Conservation (phyloP, 345 rosid genomes). For the Eucalyptus cloeziana region DNA sequence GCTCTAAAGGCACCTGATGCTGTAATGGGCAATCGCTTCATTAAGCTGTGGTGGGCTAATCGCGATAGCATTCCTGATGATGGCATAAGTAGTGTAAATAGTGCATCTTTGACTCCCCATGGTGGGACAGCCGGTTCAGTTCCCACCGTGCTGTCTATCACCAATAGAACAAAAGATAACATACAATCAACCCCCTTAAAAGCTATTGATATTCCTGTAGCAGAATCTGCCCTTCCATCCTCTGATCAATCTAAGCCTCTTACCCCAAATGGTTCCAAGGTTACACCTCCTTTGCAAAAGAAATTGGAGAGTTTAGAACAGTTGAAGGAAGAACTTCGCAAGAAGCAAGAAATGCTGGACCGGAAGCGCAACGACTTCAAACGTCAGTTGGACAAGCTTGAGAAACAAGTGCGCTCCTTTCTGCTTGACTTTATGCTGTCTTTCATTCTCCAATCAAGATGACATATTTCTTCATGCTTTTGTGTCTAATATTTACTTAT, state of each 20-base stretch:
- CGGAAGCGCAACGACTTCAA: slow-evolving; percentile 76
- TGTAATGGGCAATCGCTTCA: slow-evolving; percentile 98
- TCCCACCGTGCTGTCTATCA: slow-evolving; percentile 17
- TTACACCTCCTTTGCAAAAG: slow-evolving; percentile 47
- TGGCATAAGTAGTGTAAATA: slow-evolving; percentile 26
- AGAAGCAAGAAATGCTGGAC: slow-evolving; percentile 87
- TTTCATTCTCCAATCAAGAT: not conserved
- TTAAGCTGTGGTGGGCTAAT: slow-evolving; percentile 98
- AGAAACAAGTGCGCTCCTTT: slow-evolving; percentile 17
- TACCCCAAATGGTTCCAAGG: slow-evolving; percentile 37
- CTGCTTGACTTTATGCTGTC: not conserved
- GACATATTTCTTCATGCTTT: not conserved
- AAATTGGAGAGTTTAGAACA: slow-evolving; percentile 66
- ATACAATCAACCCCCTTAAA: slow-evolving; percentile 20
- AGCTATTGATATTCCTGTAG: slow-evolving; percentile 11
- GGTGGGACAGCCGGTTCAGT: slow-evolving; percentile 21
- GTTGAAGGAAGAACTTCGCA: slow-evolving; percentile 77
- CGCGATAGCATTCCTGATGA: slow-evolving; percentile 75
- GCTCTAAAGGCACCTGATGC: slow-evolving; percentile 96
- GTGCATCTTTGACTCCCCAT: slow-evolving; percentile 22
- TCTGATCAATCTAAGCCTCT: slow-evolving; percentile 37
- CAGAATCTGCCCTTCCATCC: slow-evolving; percentile 26
- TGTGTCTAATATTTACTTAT: not conserved
- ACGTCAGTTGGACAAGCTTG: slow-evolving; percentile 53
- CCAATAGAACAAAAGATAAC: slow-evolving; percentile 42